Percentiles rank a stretch among this genome's conserved stretches.
phyloP scores from a whole-genome alignment of 2,329 filamentous ascomycete species.

The Alternaria rosae region DNA sequence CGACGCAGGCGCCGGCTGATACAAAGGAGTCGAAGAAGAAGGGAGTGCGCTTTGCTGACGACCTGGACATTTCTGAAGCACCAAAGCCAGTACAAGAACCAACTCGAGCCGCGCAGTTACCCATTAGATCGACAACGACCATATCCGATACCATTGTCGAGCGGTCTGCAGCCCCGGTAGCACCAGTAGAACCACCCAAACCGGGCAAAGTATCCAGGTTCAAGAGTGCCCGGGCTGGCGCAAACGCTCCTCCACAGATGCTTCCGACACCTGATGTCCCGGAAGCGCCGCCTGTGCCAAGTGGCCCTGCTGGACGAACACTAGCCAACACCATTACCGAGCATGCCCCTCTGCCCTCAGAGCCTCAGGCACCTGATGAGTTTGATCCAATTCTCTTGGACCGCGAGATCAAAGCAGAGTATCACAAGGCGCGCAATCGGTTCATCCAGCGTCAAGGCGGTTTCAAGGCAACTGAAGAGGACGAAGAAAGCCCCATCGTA shows the following conservation, averaged over 20 bases:
- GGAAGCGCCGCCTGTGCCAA: slow-evolving; percentile 42
- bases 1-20: slow-evolving; percentile 6
- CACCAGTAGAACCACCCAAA: slow-evolving; percentile 27
- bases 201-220: slow-evolving; percentile 52
- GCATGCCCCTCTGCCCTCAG: slow-evolving; percentile 49
- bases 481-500: slow-evolving; percentile 69
- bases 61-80: slow-evolving; percentile 71
- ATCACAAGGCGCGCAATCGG: slow-evolving; percentile 81
- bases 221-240: slow-evolving; percentile 44
- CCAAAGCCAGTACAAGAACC: slow-evolving; percentile 37
- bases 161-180: slow-evolving; percentile 25
- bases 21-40: slow-evolving; percentile 59
- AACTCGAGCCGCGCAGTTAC: slow-evolving; percentile 5
- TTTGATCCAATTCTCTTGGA: slow-evolving; percentile 76
- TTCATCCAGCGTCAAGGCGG: slow-evolving; percentile 85
- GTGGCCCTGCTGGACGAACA: slow-evolving; percentile 56
- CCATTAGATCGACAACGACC: slow-evolving; percentile 25
- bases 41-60: slow-evolving; percentile 80
- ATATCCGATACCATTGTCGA: slow-evolving; percentile 48
- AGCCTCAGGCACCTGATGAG: slow-evolving; percentile 52
- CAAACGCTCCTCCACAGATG: slow-evolving; percentile 20
- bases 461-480: slow-evolving; percentile 73
- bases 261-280: slow-evolving; percentile 36
- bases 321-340: slow-evolving; percentile 68
- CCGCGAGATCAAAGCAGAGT: slow-evolving; percentile 81